These are phyloP conservation scores for Pyrus communis DNA, from an alignment of 306 rosid genomes.

Conservation along the genomic window DNA sequence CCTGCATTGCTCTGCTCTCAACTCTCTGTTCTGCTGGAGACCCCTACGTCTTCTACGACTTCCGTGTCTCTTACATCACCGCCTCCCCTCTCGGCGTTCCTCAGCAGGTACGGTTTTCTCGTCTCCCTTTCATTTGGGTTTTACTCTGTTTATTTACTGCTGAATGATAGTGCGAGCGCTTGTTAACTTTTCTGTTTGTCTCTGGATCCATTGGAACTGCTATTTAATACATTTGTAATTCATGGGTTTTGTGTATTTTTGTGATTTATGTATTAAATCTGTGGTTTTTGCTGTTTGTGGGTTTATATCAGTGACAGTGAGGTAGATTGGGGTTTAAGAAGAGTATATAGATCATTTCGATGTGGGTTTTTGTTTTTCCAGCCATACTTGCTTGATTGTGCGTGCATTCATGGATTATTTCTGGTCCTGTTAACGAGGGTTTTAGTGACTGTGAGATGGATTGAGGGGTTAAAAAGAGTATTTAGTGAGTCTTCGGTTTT, in stretches of 20 bases:
- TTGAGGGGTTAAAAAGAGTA: background rate
- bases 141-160: background rate
- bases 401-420: background rate
- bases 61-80: constrained; percentile 56
- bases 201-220: background rate
- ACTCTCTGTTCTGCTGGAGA: constrained; percentile 48
- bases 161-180: background rate
- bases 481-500: background rate
- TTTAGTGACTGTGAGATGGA: too few species aligned
- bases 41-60: constrained; percentile 44
- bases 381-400: background rate
- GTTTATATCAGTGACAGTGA: background rate
- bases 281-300: background rate
- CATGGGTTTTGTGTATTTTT: background rate
- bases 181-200: background rate
- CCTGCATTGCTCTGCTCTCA: constrained; percentile 34
- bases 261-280: background rate
- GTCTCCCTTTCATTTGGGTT: background rate
- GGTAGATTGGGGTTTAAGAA: background rate
- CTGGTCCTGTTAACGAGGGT: background rate
- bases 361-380: background rate
- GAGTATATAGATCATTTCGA: background rate
- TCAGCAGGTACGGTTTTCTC: constrained; percentile 46
- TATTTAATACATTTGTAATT: background rate
- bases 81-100: constrained; percentile 75